Conservation (phyloP, 352 stramenopile genomes). For the Pythium vanterpoolii region DNA sequence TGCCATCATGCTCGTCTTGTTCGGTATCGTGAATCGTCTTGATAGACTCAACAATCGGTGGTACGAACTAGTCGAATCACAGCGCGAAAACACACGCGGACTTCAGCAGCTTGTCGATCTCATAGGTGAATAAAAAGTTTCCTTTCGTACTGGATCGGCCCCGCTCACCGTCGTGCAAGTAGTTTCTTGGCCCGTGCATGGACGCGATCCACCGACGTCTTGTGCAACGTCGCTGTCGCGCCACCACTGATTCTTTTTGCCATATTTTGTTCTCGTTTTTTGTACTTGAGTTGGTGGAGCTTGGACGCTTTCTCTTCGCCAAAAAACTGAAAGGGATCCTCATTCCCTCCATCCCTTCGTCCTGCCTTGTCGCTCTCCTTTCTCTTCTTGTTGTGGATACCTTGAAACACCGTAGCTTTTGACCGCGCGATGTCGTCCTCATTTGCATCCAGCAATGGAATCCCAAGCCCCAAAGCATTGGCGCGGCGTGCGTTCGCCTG, state of each 20-base stretch:
- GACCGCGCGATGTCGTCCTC: constrained; percentile 53
- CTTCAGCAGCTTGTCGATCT: constrained; percentile 8
- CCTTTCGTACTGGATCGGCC: background rate
- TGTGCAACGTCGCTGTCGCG: background rate
- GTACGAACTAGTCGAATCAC: background rate
- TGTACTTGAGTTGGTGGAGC: constrained; percentile 45
- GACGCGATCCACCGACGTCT: constrained; percentile 2
- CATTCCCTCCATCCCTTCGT: background rate
- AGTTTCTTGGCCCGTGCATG: constrained; percentile 8
- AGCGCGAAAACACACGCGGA: constrained; percentile 7
- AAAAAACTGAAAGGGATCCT: constrained; percentile 57
- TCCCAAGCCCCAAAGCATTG: constrained; percentile 42
- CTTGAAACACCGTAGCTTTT: constrained; percentile 55
- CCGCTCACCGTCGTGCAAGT: constrained; percentile 7
- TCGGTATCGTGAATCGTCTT: constrained; percentile 3
- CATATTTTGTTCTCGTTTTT: constrained; percentile 12
- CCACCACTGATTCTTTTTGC: background rate
- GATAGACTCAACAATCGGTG: background rate
- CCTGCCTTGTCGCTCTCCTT: background rate
- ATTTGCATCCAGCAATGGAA: constrained; percentile 57
- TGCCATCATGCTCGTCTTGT: background rate
- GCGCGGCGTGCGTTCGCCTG: constrained; percentile 39
- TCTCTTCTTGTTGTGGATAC: constrained; percentile 36
- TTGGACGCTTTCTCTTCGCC: constrained; percentile 49
- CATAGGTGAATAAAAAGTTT: background rate